Evolutionary conservation across 1,284 basidiomycete species (phyloP), one percentile per base, ranked within the genome.

Genomic region (Trichosporon sp.): DNA sequence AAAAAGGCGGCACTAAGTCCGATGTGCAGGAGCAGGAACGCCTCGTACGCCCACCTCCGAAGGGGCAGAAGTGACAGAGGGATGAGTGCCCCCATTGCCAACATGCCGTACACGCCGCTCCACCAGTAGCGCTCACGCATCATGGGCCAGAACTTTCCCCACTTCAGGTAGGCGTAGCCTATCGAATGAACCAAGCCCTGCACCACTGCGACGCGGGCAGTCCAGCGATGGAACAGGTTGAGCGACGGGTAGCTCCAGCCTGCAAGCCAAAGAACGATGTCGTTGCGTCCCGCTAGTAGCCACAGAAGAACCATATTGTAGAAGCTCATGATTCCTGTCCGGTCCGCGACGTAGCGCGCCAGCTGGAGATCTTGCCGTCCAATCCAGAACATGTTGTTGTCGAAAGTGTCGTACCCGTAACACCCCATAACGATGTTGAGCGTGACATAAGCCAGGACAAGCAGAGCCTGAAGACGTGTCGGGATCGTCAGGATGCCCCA

Each of bases 321-420:
- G 56, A 77, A 74, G 56, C 68, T 69, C 73, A 78, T 75, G 69
- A 78, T 74, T 31, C 72, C 77, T 0, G 75, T 75, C 13, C 75
- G 70, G 67, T 77, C 77, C 7, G 72, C 72, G 11, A 76, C 32
- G 53, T 76, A 77, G 29, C 76, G 68, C 1, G 44, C 68, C 23
- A 76, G 53, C 64, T 77, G 75, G 18, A 62, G 13, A 27, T 65
- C 56, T 9, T 53, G 47, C 21, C 66, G 51, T 3, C 44, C 29
- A 4, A 58, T 60, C 65, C 69, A 75, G 65, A 67, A 73, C 8
- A 75, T 62, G 67, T 75, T 75, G 6, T 75, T 70, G 1, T 72
- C 32, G 83, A 88, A 78, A 88, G 88, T 58, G 82, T 92, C 62
- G 79, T 88, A 75, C 80, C 86, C 71, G 77, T 83, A 64, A 83